Conservation (phyloP, 2,329 filamentous ascomycete species). For the Penicillium sp. region DNA sequence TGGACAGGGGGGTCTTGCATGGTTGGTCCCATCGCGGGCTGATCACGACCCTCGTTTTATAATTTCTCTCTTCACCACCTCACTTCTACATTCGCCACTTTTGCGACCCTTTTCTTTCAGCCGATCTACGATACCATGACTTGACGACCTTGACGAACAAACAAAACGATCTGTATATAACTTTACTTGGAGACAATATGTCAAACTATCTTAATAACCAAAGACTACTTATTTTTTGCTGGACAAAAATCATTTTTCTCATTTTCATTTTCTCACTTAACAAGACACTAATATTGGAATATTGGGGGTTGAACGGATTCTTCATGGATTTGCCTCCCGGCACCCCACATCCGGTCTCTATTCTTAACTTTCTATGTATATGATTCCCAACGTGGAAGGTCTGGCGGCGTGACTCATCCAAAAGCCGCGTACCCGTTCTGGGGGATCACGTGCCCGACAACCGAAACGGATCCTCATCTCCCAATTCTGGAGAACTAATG, state of each 20-base stretch:
- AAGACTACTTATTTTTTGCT: constrained; percentile 7
- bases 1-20: constrained; percentile 25
- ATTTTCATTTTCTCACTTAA: background rate
- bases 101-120: background rate
- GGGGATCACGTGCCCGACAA: constrained; percentile 2
- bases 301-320: background rate
- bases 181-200: background rate
- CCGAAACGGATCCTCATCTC: background rate
- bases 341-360: constrained; percentile 7
- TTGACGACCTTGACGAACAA: constrained; percentile 18
- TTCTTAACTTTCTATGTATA: constrained; percentile 5
- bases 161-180: constrained; percentile 16
- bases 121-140: constrained; percentile 17
- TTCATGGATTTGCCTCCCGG: background rate
- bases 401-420: constrained; percentile 9
- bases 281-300: background rate
- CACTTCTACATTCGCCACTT: background rate
- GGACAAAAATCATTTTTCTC: background rate
- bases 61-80: background rate
- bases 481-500: constrained; percentile 5
- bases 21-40: constrained; percentile 8
- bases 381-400: constrained; percentile 1
- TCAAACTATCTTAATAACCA: constrained; percentile 2
- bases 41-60: background rate
- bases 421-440: constrained; percentile 4